Evolutionary conservation across 768 basidiomycete species (phyloP), one percentile per base, ranked within the genome.

Genomic region (Filobasidium floriforme): DNA sequence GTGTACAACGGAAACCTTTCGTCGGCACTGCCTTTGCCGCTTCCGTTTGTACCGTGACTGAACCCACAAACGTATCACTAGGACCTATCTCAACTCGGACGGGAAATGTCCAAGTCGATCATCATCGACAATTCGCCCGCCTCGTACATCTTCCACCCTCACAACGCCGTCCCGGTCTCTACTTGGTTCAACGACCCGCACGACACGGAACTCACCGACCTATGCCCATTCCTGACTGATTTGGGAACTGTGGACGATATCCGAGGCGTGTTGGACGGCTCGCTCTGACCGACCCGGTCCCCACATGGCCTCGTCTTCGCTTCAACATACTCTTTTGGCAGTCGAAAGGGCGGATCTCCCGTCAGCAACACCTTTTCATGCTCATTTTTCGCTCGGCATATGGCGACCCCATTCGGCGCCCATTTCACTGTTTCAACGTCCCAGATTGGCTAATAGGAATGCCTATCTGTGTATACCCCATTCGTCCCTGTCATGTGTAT

Each of bases 121-220:
- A 99, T 99, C 80, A 85, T 99, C 73, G 96, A 98, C 81, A 99
- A 98, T 79, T 98, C 94, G 29, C 96, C 96, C 18, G 96, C 96
- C 14, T 96, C 91, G 14, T 99, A 98, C 80, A 94, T 98, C 67
- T 99, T 99, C 84, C 94, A 99, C 76, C 92, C 92, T 18, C 93
- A 96, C 81, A 98, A 98, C 77, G 96, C 96, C 44, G 94, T 98
- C 5, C 96, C 96, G 14, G 93, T 99, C 68, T 97, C 94, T 51
- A 92, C 90, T 65, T 99, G 96, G 96, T 99, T 99, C 82, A 98
- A 97, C 79, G 92, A 92, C 80, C 93, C 93, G 11, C 94, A 97
- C 73, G 94, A 98, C 76, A 94, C 93, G 57, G 94, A 98, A 78
- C 84, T 99, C 70, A 96, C 90, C 46, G 94, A 98, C 79, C 82